Evolutionary conservation across 192 early-diverging fungal genomes (phyloP).

Genomic region (Chytriomyces sp.): DNA sequence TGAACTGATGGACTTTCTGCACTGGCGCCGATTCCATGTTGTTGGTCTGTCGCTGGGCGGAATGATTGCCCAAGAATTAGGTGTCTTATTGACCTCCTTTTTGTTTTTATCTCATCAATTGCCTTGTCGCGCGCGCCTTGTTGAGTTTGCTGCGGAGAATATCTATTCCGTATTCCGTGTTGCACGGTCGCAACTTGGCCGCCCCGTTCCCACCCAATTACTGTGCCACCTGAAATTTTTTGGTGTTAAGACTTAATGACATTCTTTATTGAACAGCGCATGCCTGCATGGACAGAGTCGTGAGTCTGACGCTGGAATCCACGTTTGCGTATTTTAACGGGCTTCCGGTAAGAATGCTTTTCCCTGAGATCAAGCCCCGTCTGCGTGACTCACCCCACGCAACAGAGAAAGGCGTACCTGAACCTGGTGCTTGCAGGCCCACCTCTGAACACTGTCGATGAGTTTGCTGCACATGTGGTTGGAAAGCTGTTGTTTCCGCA

Average conservation of each 20-base stretch:
- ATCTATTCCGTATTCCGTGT: no score
- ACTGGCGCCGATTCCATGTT: slow-evolving; percentile 44
- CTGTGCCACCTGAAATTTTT: background rate
- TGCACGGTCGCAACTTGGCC: background rate
- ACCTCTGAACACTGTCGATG: slow-evolving; percentile 29
- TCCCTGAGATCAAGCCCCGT: background rate
- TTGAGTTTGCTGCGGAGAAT: background rate
- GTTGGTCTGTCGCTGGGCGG: slow-evolving; percentile 47
- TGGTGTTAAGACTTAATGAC: background rate
- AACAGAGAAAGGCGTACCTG: slow-evolving; percentile 20
- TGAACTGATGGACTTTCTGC: slow-evolving; percentile 35
- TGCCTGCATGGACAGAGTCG: slow-evolving; percentile 47
- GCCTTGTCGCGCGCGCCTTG: background rate
- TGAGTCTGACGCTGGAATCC: slow-evolving; percentile 62
- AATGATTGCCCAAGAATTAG: slow-evolving; percentile 43
- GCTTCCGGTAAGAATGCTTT: slow-evolving; percentile 27
- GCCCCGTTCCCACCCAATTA: background rate
- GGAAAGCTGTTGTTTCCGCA: slow-evolving; percentile 34
- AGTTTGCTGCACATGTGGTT: slow-evolving; percentile 37
- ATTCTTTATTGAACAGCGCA: slow-evolving; percentile 16
- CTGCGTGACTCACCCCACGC: background rate
- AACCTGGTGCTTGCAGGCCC: slow-evolving; percentile 23
- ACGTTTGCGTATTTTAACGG: slow-evolving; percentile 47
- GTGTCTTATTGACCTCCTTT: background rate
- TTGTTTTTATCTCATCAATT: background rate